Percentiles rank a stretch among this genome's conserved stretches.
phyloP scores from a whole-genome alignment of 768 basidiomycete species.

The Fistulinella prunicolor region DNA sequence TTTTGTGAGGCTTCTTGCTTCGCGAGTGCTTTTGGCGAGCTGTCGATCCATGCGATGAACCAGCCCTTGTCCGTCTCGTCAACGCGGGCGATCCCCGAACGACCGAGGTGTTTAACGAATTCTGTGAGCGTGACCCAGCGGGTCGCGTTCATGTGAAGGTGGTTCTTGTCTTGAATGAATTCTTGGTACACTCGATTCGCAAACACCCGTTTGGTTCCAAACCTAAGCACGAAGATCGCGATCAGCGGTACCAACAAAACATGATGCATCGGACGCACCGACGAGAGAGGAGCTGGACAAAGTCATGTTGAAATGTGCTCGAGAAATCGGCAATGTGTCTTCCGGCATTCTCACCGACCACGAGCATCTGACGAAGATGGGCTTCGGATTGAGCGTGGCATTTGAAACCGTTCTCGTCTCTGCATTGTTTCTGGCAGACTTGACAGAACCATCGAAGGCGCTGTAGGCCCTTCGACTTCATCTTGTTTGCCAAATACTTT shows the following conservation, averaged over 20 bases:
- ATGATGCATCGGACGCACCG: constrained; percentile 45
- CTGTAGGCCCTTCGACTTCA: constrained; percentile 97
- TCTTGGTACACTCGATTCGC: constrained; percentile 98
- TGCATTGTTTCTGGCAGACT: constrained; percentile 98
- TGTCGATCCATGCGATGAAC: constrained; percentile 98
- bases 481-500: constrained; percentile 89
- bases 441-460: constrained; percentile 98
- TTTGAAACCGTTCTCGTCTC: constrained; percentile 99
- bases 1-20: constrained; percentile 86
- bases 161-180: constrained; percentile 90
- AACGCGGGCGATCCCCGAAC: constrained; percentile 81
- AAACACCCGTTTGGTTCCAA: constrained; percentile 91
- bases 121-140: constrained; percentile 98
- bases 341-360: constrained; percentile 92
- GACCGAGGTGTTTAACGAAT: constrained; percentile 86
- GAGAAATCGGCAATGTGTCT: constrained; percentile 92
- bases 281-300: constrained; percentile 85
- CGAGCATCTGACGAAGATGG: constrained; percentile 95
- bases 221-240: constrained; percentile 40
- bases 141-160: constrained; percentile 98
- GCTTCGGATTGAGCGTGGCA: constrained; percentile 86
- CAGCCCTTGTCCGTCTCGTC: constrained; percentile 99
- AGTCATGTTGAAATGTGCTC: constrained; percentile 83
- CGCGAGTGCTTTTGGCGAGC: constrained; percentile 88
- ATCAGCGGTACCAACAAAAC: neutral